A percentile compares a stretch with the other conserved stretches of the same genome.
Evolutionary conservation across 257 asterid species (phyloP).

Genomic region (Phtheirospermum japonicum): DNA sequence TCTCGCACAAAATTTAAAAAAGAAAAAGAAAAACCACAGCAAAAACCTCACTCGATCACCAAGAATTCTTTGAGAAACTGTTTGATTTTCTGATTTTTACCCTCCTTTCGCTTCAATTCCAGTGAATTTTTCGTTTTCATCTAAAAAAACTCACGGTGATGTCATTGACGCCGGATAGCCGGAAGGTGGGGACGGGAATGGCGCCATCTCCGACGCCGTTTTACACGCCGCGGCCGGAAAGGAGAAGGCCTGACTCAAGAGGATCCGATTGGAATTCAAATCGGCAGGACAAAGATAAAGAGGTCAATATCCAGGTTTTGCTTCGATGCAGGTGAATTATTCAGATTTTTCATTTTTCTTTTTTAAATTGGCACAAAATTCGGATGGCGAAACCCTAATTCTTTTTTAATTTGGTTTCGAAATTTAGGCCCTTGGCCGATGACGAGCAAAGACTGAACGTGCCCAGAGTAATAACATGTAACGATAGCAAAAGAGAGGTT

Average conservation of each 20-base stretch:
- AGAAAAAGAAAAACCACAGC: slow-evolving; percentile 1
- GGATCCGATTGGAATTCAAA: slow-evolving; percentile 46
- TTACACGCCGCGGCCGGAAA: slow-evolving; percentile 69
- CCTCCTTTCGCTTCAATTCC: slow-evolving; percentile 5
- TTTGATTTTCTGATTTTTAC: no score
- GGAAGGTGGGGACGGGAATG: slow-evolving; percentile 54
- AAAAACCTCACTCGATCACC: slow-evolving; percentile 22
- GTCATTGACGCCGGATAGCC: slow-evolving; percentile 66
- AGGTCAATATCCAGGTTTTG: slow-evolving; percentile 76
- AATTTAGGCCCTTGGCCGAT: slow-evolving; percentile 59
- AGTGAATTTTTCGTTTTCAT: neutral
- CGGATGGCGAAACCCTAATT: neutral
- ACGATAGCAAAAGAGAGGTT: slow-evolving; percentile 69
- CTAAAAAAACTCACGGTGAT: slow-evolving; percentile 12
- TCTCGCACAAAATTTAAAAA: no score
- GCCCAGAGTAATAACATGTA: slow-evolving; percentile 58
- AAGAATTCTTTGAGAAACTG: neutral
- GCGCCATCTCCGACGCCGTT: slow-evolving; percentile 76
- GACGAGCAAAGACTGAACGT: slow-evolving; percentile 62
- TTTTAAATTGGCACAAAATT: neutral
- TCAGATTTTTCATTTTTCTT: neutral
- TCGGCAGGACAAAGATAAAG: slow-evolving; percentile 63
- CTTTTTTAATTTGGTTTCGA: slow-evolving; percentile 21
- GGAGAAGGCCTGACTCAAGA: slow-evolving; percentile 65
- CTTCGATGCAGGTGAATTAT: slow-evolving; percentile 75